Evolutionary conservation across 2,329 filamentous ascomycete genomes (phyloP), one percentile per base, ranked within the genome.

Genomic region (Hirsutella thompsonii): DNA sequence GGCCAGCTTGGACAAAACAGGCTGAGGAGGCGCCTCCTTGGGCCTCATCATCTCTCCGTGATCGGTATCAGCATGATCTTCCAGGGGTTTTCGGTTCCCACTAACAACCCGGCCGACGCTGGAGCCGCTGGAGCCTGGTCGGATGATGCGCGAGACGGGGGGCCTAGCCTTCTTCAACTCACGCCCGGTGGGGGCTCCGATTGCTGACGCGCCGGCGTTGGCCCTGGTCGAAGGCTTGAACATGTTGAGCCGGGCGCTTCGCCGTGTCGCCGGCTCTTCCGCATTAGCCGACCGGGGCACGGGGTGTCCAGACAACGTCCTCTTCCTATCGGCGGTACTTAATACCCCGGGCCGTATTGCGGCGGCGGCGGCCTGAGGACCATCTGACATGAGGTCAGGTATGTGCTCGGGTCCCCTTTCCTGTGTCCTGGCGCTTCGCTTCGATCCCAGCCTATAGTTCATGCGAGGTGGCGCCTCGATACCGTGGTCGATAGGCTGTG

Each of bases 271-370:
- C 33, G 75, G 73, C 50, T 87, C 83, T 45, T 79, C 72, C 4
- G 62, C 58, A 40, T 73, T 75, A 36, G 58, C 52, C 40, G 65
- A 70, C 49, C 62, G 49, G 56, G 66, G 73, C 38, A 74, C 74
- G 13, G 72, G 74, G 50, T 94, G 86, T 4, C 90, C 90, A 33
- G 90, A 94, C n/a, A 94, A 76, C 1, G 88, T 95, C 50, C 90
- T 79, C 64, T 95, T 96, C 57, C 88, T 78, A 45, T 89, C 84
- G 13, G 69, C 62, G 4, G 64, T 67, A 18, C 69, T 58, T 46
- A 67, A 55, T 16, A 66, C 53, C 14, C 46, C 44, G 42, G 65
- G 52, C 23, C 60, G 52, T 28, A 51, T 45, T 19, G 51, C 63
- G 66, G 55, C 61, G 51, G 57, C 38, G 52, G 53, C 37, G 48